Percentiles rank a stretch among this genome's conserved stretches.
Conservation (phyloP, 805 yeast genomes). For the Candida railenensis region DNA sequence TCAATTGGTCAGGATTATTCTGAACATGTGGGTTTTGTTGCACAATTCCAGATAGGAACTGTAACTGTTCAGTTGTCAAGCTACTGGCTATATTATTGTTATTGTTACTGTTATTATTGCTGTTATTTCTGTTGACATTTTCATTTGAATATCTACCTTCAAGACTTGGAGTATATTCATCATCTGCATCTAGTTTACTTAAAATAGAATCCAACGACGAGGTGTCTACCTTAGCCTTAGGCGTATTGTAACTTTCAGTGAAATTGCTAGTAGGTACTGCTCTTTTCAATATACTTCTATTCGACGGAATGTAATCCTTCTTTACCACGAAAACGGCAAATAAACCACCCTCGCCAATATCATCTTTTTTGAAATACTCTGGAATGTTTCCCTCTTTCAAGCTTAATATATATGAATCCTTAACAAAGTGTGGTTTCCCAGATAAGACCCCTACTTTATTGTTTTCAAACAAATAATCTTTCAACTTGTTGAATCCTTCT, state of each 20-base stretch:
- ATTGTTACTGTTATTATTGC: not conserved
- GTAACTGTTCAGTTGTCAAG: constrained; percentile 11
- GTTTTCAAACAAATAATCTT: constrained; percentile 44
- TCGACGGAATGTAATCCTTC: constrained; percentile 30
- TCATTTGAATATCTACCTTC: not conserved
- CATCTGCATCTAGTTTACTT: constrained; percentile 21
- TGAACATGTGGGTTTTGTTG: constrained; percentile 17
- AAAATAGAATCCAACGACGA: constrained; percentile 22
- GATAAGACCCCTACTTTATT: constrained; percentile 62
- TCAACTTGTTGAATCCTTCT: constrained; percentile 29
- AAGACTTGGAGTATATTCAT: not conserved
- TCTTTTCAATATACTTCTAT: constrained; percentile 20
- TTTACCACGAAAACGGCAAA: constrained; percentile 37
- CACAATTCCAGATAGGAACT: constrained; percentile 10
- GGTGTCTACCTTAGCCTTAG: not conserved
- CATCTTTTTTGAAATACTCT: constrained; percentile 16
- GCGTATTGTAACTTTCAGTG: constrained; percentile 7
- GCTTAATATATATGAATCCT: constrained; percentile 63
- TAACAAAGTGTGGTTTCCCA: constrained; percentile 47
- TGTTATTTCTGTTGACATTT: not conserved
- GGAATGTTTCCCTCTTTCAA: constrained; percentile 12
- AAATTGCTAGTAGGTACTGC: not conserved
- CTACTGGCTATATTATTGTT: not conserved
- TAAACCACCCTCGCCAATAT: constrained; percentile 23
- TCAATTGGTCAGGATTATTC: constrained; percentile 11